Base-by-base conservation (phyloP, 192 early-diverging fungal genomes). In the Haplosporangium gracile region DNA sequence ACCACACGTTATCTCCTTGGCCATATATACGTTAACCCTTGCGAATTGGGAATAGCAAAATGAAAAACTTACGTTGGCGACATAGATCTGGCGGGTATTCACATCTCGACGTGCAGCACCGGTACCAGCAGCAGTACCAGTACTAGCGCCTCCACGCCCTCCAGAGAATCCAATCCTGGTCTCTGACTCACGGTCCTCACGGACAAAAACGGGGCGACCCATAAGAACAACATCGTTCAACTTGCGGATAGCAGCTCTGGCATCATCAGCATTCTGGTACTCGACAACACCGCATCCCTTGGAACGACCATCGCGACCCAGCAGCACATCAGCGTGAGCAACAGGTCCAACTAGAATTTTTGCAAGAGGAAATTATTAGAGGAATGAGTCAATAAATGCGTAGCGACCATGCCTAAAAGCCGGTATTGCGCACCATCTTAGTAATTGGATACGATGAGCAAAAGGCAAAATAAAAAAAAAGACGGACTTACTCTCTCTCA, bases 251-350 rank as follows among this genome's bases (percentile, higher is more conserved):
- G 96, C 96, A 43, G 89, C 76, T 77, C 93, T 89, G 6, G 95
- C 95, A 74, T 97, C 96, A 79, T 96, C 95, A 26, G 94, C 88
- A n/a, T 90, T 93, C n/a, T 89, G 88, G 89, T 88, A 97, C 83
- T 97, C 96, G 29, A 96, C 96, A 45, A 96, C 91, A 53, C 94
- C 95, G 78, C 90, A 92, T 45, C 91, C 94, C 87, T 94, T 95
- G 32, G 95, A 95, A 36, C 92, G 90, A 68, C 93, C 94, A 63
- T 83, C 89, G 20, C 88, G 88, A 70, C 82, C 69, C 38, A 89
- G 88, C 51, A 96, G 74, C 20, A 96, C 89, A 82, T 96, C 95
- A 36, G 94, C 95, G 88, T 92, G 91, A 24, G 95, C 87, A 29
- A 96, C 95, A 51, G 94, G 91, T 47, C 95, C 95, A 68, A 89